Base-by-base conservation (phyloP, 148 eudicot genomes). In the Amaranthus cruentus region DNA sequence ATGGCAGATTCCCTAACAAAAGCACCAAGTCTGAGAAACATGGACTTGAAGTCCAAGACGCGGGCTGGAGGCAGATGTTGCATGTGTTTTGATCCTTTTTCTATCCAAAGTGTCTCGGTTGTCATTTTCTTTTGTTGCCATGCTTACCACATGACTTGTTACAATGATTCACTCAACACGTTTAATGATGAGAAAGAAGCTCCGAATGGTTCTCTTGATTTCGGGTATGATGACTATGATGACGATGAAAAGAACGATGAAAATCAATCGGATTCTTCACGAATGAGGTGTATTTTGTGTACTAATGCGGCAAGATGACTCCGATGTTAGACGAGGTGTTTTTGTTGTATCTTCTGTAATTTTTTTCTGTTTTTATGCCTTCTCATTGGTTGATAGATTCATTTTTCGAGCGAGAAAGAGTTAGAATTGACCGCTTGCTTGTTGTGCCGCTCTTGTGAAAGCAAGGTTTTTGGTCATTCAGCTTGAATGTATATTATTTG, bases 101-200 rank as follows among this genome's bases (percentile, higher is more conserved):
- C 93, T 12, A 87, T 94, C 76, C 98, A 87, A 74, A 83, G 84
- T 71, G 93, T 87, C 53, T 86, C 97, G 2, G 81, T 91, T 46
- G 80, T 87, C 7, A 84, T 81, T 47, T 94, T 94, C 96, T 94
- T 88, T 77, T 94, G 98, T 67, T 94, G 96, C 68, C 98, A 94
- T 70, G 88, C 93, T 7, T 94, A 91, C 73, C 98, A 94, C 83
- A 56, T 80, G 78, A 85, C 87, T 70, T 94, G 98, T 84, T 89
- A 91, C 69, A 78, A 71, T 79, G 97, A 94, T 59, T 94, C 98
- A 0, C 81, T 89, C 73, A 78, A 66, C 79, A 82, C 86, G 7
- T 78, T 86, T 11, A 77, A 76, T 21, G 78, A 68, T 12, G 87
- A 91, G 61, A 86, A 89, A 76, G 82, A 55, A 56, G 58, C 77